Evolutionary conservation across 2,329 filamentous ascomycete species (phyloP), one percentile per base, ranked within the genome.

Genomic region (Chalara sp.): DNA sequence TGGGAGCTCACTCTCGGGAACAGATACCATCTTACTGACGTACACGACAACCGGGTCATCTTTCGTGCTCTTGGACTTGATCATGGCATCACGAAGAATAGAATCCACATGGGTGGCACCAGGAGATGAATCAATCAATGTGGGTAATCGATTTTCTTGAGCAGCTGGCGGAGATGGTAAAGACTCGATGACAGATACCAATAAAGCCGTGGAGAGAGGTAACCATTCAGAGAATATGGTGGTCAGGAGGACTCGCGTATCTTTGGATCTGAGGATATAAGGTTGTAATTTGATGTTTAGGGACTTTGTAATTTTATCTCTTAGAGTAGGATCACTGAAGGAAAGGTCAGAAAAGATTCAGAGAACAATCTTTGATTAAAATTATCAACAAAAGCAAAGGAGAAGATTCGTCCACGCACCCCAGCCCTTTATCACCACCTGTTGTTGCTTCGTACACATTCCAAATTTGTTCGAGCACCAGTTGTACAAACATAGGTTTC

Each of bases 11-110:
- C 89, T 96, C 63, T 95, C 89, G 0, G 90, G 92, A 10, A 99
- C 78, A 0, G 93, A 93, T 1, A 97, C 88, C 90, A 99, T 96
- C 67, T 99, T 99, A 71, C 92, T 97, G 54, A 99, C 88, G 58
- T 96, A 99, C 6, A 89, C 92, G 1, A 99, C 89, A 0, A 95
- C 83, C 0, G 92, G 91, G 51, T 87, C 86, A 0, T 83, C 76
- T 39, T 79, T 75, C 0, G 76, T 76, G 4, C 80, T 80, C 62
- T 87, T 87, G 65, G 95, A 96, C 0, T 83, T 76, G 2, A 87
- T 71, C 84, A 97, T 92, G 5, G 92, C 89, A n/a, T 86, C 75
- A 59, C 82, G 85, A 49, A 97, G 72, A 6, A 75, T 71, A 1
- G 79, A 70, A 48, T 87, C 82, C 44, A 97, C 83, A 59, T 81